phyloP scores from a whole-genome alignment of 1,284 basidiomycete species.

The Crepidotus sp. region DNA sequence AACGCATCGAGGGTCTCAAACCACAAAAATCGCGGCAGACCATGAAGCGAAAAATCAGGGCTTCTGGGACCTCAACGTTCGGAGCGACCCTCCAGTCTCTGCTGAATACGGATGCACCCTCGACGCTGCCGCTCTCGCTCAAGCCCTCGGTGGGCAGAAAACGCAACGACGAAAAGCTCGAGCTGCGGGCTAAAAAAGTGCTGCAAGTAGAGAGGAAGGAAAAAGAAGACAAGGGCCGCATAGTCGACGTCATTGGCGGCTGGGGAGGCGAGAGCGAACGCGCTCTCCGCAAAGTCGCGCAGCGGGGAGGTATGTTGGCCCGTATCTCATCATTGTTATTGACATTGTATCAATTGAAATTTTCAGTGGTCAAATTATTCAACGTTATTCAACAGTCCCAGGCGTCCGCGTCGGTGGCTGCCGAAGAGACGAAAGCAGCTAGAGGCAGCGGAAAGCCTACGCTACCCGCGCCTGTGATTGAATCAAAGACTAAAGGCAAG shows the following conservation, averaged over 20 bases:
- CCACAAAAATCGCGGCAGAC: conserved; percentile 66
- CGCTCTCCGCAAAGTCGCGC: conserved; percentile 69
- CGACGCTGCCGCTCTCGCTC: conserved; percentile 59
- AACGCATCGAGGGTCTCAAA: conserved; percentile 50
- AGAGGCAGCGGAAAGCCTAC: conserved; percentile 68
- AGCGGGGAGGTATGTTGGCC: conserved; percentile 56
- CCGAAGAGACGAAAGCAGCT: conserved; percentile 47
- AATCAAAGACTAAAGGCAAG: conserved; percentile 42
- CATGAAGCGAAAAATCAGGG: conserved; percentile 68
- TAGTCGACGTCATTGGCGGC: conserved; percentile 71
- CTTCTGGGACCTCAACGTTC: conserved; percentile 65
- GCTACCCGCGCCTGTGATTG: conserved; percentile 52
- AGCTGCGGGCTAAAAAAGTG: conserved; percentile 58
- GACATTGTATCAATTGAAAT: conserved; percentile 2
- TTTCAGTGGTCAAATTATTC: conserved; percentile 69
- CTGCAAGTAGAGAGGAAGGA: conserved; percentile 65
- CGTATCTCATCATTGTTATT: not conserved
- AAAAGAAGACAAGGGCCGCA: conserved; percentile 62
- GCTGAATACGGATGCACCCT: conserved; percentile 58
- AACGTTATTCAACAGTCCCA: conserved; percentile 78
- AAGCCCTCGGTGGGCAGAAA: conserved; percentile 62
- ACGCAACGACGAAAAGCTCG: conserved; percentile 65
- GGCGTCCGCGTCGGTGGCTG: conserved; percentile 38
- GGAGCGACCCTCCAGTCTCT: conserved; percentile 63
- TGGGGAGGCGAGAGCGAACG: conserved; percentile 77